Base-by-base conservation (phyloP, 208 protist genomes). In the Leptomonas pyrrhocoris region DNA sequence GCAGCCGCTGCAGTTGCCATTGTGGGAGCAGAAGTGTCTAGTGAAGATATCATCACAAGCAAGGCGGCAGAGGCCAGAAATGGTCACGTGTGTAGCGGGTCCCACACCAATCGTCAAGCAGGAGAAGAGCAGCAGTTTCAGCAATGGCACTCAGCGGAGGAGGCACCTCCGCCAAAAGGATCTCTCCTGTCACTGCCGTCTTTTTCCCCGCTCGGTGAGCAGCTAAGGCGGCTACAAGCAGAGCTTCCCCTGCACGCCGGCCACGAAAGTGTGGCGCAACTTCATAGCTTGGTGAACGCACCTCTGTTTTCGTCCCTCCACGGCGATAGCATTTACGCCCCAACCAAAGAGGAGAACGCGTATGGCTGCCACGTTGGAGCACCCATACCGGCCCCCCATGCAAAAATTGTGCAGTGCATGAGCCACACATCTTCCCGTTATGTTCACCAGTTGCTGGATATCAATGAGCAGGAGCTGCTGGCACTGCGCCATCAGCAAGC, bases 401-500 rank as follows among this genome's bases (percentile, higher is more conserved):
- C 63, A 2, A 63, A 59, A 21, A 43, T 21, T 2, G 49, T 71
- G 34, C 63, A 49, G 45, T 71, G 46, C 19, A 55, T 48, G 0
- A 45, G 43, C 2, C 16, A 59, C 2, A 67, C 56, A 0, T 34
- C 62, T 5, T 53, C 31, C 5, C 16, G 21, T 18, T n/a, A 60
- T 12, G 28, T 70, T 27, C 59, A 51, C 23, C 36, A 50, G 23
- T 50, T 71, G 30, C 58, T 77, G 19, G 72, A 77, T 23, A 60
- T 79, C 28, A 59, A 7, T 21, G 34, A 31, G 23, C 18, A 0
- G 2, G 59, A 74, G 40, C 49, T 79, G 13, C 30, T 30, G 19
- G 4, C 15, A 3, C 38, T 74, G 34, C 67, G 60, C 43, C 13
- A 7, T 6, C 62, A 65, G 56, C 65, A 61, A 38, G 56, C 50